A percentile compares a stretch with the other conserved stretches of the same genome.
phyloP scores from a whole-genome alignment of 257 asterid genomes.

The Solanum piurae region DNA sequence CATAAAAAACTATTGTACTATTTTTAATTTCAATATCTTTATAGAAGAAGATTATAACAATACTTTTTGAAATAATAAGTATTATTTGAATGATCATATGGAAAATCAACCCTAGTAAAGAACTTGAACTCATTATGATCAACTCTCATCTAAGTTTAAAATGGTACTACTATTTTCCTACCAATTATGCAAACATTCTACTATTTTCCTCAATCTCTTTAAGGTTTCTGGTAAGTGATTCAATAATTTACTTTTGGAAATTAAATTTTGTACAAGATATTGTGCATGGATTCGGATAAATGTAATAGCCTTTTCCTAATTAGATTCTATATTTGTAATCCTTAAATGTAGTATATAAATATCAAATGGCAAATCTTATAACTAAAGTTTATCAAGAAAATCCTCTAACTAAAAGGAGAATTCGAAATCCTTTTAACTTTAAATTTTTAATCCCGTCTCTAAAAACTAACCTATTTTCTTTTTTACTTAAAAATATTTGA shows the following conservation, averaged over 20 bases:
- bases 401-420: neutral
- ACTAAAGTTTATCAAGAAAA: no score
- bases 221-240: neutral
- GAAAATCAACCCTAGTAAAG: neutral
- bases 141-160: neutral
- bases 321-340: neutral
- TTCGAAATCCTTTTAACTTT: no score
- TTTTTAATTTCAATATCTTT: neutral
- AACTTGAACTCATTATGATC: neutral
- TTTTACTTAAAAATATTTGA: neutral
- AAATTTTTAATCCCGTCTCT: neutral
- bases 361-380: neutral
- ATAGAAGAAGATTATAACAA: neutral
- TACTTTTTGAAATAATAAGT: neutral
- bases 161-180: neutral
- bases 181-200: neutral
- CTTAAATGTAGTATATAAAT: neutral
- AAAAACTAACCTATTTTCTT: no score
- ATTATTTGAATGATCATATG: neutral
- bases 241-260: neutral
- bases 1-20: no score
- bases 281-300: neutral
- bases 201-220: neutral
- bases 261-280: neutral
- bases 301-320: neutral